These are phyloP conservation scores for Mimosa bimucronata DNA, from an alignment of 306 rosid species.

Conservation along the genomic window DNA sequence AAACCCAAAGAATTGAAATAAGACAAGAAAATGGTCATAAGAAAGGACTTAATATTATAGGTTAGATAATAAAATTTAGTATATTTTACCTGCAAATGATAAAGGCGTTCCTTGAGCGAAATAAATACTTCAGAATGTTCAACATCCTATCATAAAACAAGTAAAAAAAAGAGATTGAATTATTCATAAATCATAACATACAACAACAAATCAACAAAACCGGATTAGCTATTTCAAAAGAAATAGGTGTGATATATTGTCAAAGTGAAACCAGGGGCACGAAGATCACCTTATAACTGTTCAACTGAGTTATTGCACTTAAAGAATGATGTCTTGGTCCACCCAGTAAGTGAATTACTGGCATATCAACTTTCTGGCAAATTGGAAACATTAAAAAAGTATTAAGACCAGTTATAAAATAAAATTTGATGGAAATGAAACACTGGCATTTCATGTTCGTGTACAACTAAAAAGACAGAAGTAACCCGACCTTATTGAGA, in stretches of 20 bases:
- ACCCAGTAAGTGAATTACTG: constrained; percentile 70
- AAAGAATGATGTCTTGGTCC: constrained; percentile 77
- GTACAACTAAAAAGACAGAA: not conserved
- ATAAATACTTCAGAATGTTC: constrained; percentile 58
- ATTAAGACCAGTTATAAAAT: constrained; percentile 25
- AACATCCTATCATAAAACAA: constrained; percentile 60
- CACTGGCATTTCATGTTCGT: constrained; percentile 1
- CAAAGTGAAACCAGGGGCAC: constrained; percentile 25
- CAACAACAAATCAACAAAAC: constrained; percentile 29
- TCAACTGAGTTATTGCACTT: constrained; percentile 56
- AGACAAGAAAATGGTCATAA: not conserved
- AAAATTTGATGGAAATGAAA: constrained; percentile 1
- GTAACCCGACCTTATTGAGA: constrained; percentile 55
- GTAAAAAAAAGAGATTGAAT: constrained; percentile 3
- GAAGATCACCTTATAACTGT: constrained; percentile 54
- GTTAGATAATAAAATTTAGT: constrained; percentile 25
- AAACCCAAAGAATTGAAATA: constrained; percentile 32
- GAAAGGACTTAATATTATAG: constrained; percentile 9
- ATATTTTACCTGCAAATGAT: constrained; percentile 65
- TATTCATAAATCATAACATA: constrained; percentile 4
- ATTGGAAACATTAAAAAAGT: constrained; percentile 24
- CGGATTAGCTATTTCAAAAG: constrained; percentile 11
- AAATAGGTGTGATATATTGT: constrained; percentile 16
- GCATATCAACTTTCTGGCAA: constrained; percentile 55
- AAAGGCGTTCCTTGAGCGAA: constrained; percentile 77